Evolutionary conservation across 352 stramenopile genomes (phyloP), one percentile per base, ranked within the genome.

Genomic region (Globisporangium acanthophoron): DNA sequence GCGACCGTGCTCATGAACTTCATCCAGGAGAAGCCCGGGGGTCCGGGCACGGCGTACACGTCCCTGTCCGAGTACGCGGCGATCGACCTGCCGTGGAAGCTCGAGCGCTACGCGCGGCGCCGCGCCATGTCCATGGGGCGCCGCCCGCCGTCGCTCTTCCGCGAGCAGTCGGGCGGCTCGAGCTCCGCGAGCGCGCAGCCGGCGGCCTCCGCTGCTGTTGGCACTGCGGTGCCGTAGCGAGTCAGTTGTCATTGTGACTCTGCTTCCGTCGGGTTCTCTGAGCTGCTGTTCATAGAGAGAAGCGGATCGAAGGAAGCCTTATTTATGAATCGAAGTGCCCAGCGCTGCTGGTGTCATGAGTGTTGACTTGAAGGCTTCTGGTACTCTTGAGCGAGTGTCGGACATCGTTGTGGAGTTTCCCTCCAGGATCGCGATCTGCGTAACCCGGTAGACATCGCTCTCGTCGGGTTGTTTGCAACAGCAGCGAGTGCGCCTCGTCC

Each of bases 1-100:
- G 74, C 78, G 20, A 74, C 65, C n/a, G 52, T 82, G 61, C 70
- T 92, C 39, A 85, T 79, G 71, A 80, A 79, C 48, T 90, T 92
- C 50, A 88, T 92, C 54, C 79, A 92, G 58, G 79, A 92, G 60
- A 87, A 87, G 29, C 82, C 82, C 0, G 80, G 74, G 41, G 68
- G 67, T 1, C 76, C 78, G 48, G 59, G 65, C n/a, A 71, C 71
- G 48, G 73, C 69, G 48, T 92, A 92, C 67, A 86, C 83, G 54
- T 85, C 68, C 43, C 67, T 92, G 46, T 79, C 78, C 21, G 80
- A 92, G 52, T 92, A 92, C 62, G 79, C 78, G 12, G 69, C 78
- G 9, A 76, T 88, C 41, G 77, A 88, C 24, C 85, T 92, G 62
- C 77, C 79, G 12, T 74, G 80, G 57, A 85, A 66, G 39, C 70